A percentile compares a stretch with the other conserved stretches of the same genome.
phyloP scores from a whole-genome alignment of 352 stramenopile genomes.

The Plasmopara muralis region DNA sequence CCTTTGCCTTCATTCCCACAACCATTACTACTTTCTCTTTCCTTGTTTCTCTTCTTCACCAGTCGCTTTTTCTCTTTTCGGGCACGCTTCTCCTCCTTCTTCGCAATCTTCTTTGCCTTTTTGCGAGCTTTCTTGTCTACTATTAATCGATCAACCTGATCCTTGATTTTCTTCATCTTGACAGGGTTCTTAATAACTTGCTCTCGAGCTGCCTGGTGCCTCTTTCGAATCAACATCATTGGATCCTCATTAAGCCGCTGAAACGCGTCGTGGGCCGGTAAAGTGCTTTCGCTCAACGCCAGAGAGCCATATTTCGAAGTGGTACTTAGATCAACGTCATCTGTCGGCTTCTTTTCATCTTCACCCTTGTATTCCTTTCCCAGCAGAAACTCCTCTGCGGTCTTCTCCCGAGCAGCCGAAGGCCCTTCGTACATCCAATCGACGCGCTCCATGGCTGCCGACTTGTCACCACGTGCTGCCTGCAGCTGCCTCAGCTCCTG shows the following conservation, averaged over 20 bases:
- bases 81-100: slow-evolving; percentile 56
- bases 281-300: slow-evolving; percentile 38
- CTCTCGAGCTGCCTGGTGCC: slow-evolving; percentile 69
- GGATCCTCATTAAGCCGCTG: slow-evolving; percentile 92
- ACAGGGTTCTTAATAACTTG: slow-evolving; percentile 87
- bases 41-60: slow-evolving; percentile 36
- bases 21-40: slow-evolving; percentile 5
- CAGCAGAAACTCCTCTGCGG: slow-evolving; percentile 89
- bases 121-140: slow-evolving; percentile 73
- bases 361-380: slow-evolving; percentile 84
- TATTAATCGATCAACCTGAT: slow-evolving; percentile 65
- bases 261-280: slow-evolving; percentile 88
- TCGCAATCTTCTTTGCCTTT: slow-evolving; percentile 59
- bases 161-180: slow-evolving; percentile 86
- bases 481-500: slow-evolving; percentile 92
- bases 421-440: slow-evolving; percentile 97
- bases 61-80: slow-evolving; percentile 29
- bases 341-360: slow-evolving; percentile 22
- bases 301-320: slow-evolving; percentile 67
- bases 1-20: slow-evolving; percentile 18
- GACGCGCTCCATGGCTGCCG: slow-evolving; percentile 71
- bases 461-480: slow-evolving; percentile 76
- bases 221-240: slow-evolving; percentile 92
- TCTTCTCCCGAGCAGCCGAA: slow-evolving; percentile 62
- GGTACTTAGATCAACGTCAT: slow-evolving; percentile 41